Evolutionary conservation across 495 filamentous ascomycete species (phyloP).

Genomic region (Barbatosphaeria neglecta): DNA sequence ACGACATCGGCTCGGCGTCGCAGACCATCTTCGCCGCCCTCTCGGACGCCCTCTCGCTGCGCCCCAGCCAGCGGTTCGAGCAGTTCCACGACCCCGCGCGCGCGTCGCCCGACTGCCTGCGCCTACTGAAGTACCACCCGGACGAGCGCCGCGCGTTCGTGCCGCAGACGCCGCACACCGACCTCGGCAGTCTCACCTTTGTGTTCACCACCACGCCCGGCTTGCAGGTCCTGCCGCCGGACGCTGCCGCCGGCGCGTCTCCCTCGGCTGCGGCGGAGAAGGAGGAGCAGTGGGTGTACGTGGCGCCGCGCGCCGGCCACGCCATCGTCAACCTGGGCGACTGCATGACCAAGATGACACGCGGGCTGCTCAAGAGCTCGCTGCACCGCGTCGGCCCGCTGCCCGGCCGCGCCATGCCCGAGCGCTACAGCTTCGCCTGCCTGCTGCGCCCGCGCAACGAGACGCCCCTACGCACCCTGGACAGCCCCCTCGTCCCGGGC

Average conservation of each 20-base stretch:
- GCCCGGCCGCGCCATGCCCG: background rate
- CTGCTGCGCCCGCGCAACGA: constrained; percentile 1
- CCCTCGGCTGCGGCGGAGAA: too few relatives aligned
- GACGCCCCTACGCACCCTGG: background rate
- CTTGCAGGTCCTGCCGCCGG: background rate
- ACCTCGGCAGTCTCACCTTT: background rate
- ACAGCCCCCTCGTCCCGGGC: background rate
- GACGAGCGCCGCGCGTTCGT: background rate
- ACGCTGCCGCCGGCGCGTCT: background rate
- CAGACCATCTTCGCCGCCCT: background rate
- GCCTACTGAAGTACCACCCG: background rate
- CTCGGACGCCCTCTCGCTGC: background rate
- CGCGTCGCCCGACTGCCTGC: background rate
- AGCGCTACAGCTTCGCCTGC: constrained; percentile 2
- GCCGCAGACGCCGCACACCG: background rate
- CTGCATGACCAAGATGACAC: background rate
- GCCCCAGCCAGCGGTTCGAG: background rate
- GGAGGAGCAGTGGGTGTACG: background rate
- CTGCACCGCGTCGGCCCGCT: constrained; percentile 1
- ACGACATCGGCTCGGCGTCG: background rate
- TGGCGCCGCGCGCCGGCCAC: background rate
- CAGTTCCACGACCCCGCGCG: background rate
- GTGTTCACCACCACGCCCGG: background rate
- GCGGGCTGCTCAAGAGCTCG: constrained; percentile 1
- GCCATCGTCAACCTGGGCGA: background rate